phyloP scores from a whole-genome alignment of 2,329 filamentous ascomycete genomes.

The Cercospora brassicicola region DNA sequence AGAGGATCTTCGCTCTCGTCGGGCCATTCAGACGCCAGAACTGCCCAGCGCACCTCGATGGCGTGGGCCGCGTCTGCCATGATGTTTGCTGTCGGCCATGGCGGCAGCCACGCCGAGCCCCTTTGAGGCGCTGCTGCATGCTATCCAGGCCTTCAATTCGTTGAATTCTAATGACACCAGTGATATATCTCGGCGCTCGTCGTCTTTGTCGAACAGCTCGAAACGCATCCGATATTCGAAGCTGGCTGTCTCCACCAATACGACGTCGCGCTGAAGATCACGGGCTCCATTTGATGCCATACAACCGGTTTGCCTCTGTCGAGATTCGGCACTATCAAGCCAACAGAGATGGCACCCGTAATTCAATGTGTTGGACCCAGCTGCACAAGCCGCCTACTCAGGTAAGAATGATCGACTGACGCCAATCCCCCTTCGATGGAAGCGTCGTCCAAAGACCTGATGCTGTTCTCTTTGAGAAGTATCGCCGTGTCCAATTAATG shows the following conservation, averaged over 20 bases:
- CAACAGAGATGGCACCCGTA: background rate
- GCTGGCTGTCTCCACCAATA: conserved; percentile 18
- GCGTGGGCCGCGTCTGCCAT: background rate
- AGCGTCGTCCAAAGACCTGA: conserved; percentile 8
- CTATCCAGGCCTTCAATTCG: conserved; percentile 13
- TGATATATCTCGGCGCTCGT: background rate
- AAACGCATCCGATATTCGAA: conserved; percentile 23
- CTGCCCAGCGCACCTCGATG: background rate
- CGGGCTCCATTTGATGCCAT: background rate
- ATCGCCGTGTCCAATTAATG: conserved; percentile 21
- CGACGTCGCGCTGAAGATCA: background rate
- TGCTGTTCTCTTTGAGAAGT: conserved; percentile 20
- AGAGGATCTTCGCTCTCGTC: conserved; percentile 3
- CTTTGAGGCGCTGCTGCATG: background rate
- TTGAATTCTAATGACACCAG: conserved; percentile 15
- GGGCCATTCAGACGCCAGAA: conserved; percentile 9
- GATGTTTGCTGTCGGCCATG: conserved; percentile 4
- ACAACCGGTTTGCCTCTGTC: conserved; percentile 5
- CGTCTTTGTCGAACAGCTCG: conserved; percentile 5
- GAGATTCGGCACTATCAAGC: background rate
- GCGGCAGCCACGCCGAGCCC: background rate
- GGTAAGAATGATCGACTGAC: conserved; percentile 20
- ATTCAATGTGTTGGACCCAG: background rate
- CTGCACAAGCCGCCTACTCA: conserved; percentile 18
- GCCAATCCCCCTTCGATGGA: conserved; percentile 3